Base-by-base conservation (phyloP, 176 grass and related monocot species). In the Eleusine coracana region DNA sequence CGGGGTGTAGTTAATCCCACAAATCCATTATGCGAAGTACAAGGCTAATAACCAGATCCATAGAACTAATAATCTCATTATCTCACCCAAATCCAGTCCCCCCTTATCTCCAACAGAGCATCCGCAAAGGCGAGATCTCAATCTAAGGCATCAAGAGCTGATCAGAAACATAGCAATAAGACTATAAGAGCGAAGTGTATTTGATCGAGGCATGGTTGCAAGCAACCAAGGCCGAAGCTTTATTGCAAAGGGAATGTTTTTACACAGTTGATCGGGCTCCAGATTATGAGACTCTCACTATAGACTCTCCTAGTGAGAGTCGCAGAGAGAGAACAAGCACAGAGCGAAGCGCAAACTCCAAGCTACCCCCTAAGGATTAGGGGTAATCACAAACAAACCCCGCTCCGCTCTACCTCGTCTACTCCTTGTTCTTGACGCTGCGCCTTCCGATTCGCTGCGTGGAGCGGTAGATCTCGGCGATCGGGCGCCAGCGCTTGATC, bases 381-480 rank as follows among this genome's bases (percentile, higher is more conserved):
- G 4, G 66, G 10, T 77, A 91, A 88, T 85, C 81, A 78, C 71
- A 85, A 68, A 66, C 8, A 67, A 45, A 15, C 25, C 59, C 77
- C 21, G 81, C 65, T 60, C 58, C 31, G 55, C 68, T 64, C 42
- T 73, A 31, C 25, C 46, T 70, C 31, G 25, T 74, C 68, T 90
- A 86, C 39, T 79, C 25, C 61, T 86, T 74, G 49, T 52, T 81
- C 51, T 2, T 60, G 67, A 68, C 10, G 83, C 6, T 79, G 73
- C 60, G 18, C 23, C 66, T 76, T 72, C 76, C 45, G 59, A 91
- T 89, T 71, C 61, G 49, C 8, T 8, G 58, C 9, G 84, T 91
- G 16, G 66, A 70, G 1, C 36, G 68, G 63, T 95, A 98, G 80
- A 98, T 74, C 78, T 91, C 86, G 2, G 68, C 40, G 79, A 91